Evolutionary conservation across 768 basidiomycete species (phyloP), one percentile per base, ranked within the genome.

Genomic region (Auricularia auricula-judae): DNA sequence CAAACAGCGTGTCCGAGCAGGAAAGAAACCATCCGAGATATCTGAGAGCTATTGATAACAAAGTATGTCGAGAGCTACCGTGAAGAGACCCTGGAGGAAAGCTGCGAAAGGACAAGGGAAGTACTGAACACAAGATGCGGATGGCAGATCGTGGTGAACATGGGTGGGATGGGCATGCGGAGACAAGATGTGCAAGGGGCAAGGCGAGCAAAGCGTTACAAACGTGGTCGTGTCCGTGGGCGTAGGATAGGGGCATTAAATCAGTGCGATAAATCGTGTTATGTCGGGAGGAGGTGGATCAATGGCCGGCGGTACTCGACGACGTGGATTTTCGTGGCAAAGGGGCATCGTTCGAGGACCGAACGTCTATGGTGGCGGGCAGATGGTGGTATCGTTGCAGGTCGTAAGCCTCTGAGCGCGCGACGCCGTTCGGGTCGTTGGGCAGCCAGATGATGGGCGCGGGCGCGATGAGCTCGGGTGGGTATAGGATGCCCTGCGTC

Each of bases 361-460:
- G 80, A 36, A 86, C 85, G 73, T 90, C 88, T 23, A 92, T 77
- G 36, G 88, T 87, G 61, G 86, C 87, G 42, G 78, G 78, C 65
- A 93, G 74, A 64, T 84, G 79, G 69, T 92, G 89, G 71, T 88
- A 89, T 68, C 82, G 84, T 71, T 85, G 82, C 69, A 92, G 76
- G 73, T 93, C 91, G 60, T 81, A 78, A 35, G 89, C 89, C 73
- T 92, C 90, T 4, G 86, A 84, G 44, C 82, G 80, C 7, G 86
- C 88, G 16, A 91, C 84, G 29, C 87, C 87, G 16, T 86, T 84
- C 11, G 80, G 80, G 72, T 91, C 90, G 72, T 88, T 86, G 1
- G 88, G 88, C n/a, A 92, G 78, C 91, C 91, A 92, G 62, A 93
- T 88, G 65, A 88, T 84, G 1, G 89, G 90, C 21, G 82, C 77